Conservation (phyloP, 257 asterid species). For the Ballota nigra region DNA sequence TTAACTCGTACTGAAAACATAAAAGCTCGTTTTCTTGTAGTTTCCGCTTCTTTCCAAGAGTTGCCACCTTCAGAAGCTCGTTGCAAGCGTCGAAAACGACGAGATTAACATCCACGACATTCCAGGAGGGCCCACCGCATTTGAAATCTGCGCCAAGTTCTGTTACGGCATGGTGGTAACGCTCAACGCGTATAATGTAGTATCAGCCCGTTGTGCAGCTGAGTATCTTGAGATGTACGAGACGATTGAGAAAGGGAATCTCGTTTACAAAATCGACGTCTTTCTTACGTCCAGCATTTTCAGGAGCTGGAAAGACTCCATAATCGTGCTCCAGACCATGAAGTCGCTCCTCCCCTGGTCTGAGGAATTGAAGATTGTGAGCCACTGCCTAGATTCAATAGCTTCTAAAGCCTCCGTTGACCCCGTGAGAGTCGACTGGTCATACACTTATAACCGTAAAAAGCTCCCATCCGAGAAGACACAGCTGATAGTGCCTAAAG, state of each 20-base stretch:
- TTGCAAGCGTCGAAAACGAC: constrained; percentile 34
- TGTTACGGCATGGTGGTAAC: constrained; percentile 46
- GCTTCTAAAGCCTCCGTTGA: constrained; percentile 61
- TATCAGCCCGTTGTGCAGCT: constrained; percentile 76
- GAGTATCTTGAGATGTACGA: constrained; percentile 78
- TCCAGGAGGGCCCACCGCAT: constrained; percentile 83
- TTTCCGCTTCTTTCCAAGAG: constrained; percentile 83
- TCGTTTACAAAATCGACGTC: constrained; percentile 21
- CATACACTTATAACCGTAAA: constrained; percentile 67
- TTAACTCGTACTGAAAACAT: neutral
- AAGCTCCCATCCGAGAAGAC: constrained; percentile 54
- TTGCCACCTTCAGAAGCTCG: constrained; percentile 58
- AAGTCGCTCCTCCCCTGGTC: constrained; percentile 66
- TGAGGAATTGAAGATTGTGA: constrained; percentile 62
- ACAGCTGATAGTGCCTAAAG: constrained; percentile 58
- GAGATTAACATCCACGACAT: constrained; percentile 55
- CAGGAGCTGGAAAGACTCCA: constrained; percentile 25
- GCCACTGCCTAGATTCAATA: constrained; percentile 63
- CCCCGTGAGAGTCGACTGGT: constrained; percentile 75
- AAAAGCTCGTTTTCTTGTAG: constrained; percentile 38
- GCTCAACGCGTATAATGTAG: constrained; percentile 70
- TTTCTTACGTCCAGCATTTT: constrained; percentile 21
- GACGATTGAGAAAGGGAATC: constrained; percentile 27
- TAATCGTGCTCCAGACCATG: constrained; percentile 25
- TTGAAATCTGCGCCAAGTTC: constrained; percentile 63